A percentile compares a stretch with the other conserved stretches of the same genome.
Conservation (phyloP, 2,329 filamentous ascomycete species). For the Stemphylium beticola region DNA sequence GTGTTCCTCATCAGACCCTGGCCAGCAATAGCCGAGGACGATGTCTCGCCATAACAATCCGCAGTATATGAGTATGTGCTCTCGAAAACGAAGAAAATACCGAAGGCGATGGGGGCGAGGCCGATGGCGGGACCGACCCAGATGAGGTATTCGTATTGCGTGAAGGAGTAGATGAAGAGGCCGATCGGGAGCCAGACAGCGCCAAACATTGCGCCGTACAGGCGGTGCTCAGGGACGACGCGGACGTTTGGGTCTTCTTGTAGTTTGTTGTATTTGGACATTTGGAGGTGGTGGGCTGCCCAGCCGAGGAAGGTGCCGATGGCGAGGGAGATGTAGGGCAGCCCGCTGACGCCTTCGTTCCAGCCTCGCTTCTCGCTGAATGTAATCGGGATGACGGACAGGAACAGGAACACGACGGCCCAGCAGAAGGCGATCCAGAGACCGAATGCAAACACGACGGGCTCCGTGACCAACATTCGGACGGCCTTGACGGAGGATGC, state of each 20-base stretch:
- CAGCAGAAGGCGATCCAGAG: conserved; percentile 61
- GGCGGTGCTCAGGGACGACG: conserved; percentile 46
- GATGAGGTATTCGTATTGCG: conserved; percentile 56
- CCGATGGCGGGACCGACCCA: conserved; percentile 60
- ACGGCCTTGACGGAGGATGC: conserved; percentile 60
- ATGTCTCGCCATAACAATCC: conserved; percentile 59
- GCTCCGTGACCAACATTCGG: conserved; percentile 58
- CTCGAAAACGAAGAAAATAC: conserved; percentile 61
- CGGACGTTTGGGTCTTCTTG: conserved; percentile 43
- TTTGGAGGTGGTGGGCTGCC: conserved; percentile 58
- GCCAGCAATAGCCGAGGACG: conserved; percentile 55
- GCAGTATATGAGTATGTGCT: conserved; percentile 58
- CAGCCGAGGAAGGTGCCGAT: conserved; percentile 59
- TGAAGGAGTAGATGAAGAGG: conserved; percentile 59
- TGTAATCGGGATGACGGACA: conserved; percentile 46
- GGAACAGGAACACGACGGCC: conserved; percentile 62
- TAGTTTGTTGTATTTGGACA: conserved; percentile 57
- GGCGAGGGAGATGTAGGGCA: conserved; percentile 60
- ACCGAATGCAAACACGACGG: conserved; percentile 58
- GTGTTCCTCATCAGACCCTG: conserved; percentile 62
- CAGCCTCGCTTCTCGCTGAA: conserved; percentile 61
- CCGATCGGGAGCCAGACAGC: conserved; percentile 41
- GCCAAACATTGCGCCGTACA: conserved; percentile 42
- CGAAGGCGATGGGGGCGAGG: conserved; percentile 58
- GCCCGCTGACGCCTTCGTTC: conserved; percentile 57